phyloP scores from a whole-genome alignment of 805 yeast genomes.

The Kluyveromyces dobzhanskii region DNA sequence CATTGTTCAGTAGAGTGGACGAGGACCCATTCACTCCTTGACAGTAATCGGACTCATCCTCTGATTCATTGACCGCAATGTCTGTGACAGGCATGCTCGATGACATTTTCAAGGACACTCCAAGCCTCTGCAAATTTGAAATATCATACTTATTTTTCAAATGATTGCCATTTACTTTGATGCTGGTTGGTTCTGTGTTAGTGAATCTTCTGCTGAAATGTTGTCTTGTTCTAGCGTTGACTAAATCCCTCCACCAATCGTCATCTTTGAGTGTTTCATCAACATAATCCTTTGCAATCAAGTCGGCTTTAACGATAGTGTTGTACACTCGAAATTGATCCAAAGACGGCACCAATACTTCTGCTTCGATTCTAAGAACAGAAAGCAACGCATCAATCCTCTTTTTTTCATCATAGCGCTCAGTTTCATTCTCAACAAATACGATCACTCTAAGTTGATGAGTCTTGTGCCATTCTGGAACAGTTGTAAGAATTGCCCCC shows the following conservation, averaged over 20 bases:
- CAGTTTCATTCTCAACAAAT: constrained; percentile 72
- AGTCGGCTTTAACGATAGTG: constrained; percentile 64
- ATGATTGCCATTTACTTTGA: constrained; percentile 13
- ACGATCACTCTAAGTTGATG: constrained; percentile 75
- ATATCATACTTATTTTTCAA: constrained; percentile 31
- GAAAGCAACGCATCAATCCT: constrained; percentile 58
- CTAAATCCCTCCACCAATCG: constrained; percentile 79
- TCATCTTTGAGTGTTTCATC: constrained; percentile 47
- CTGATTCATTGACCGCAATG: constrained; percentile 22
- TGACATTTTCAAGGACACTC: constrained; percentile 72
- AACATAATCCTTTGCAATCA: constrained; percentile 37
- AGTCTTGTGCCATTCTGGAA: constrained; percentile 81
- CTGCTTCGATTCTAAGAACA: constrained; percentile 78
- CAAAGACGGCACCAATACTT: constrained; percentile 65
- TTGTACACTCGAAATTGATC: constrained; percentile 55
- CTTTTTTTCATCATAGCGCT: constrained; percentile 58
- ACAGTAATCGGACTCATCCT: constrained; percentile 21
- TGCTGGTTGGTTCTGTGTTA: constrained; percentile 23
- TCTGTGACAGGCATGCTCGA: constrained; percentile 40
- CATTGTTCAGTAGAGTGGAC: neutral
- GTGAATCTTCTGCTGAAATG: constrained; percentile 25
- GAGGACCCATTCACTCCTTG: constrained; percentile 2
- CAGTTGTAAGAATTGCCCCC: constrained; percentile 89
- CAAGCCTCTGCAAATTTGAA: constrained; percentile 64
- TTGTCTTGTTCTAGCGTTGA: constrained; percentile 42